A percentile compares a stretch with the other conserved stretches of the same genome.
Conservation (phyloP, 2,329 filamentous ascomycete genomes). For the Diaporthe sp. region DNA sequence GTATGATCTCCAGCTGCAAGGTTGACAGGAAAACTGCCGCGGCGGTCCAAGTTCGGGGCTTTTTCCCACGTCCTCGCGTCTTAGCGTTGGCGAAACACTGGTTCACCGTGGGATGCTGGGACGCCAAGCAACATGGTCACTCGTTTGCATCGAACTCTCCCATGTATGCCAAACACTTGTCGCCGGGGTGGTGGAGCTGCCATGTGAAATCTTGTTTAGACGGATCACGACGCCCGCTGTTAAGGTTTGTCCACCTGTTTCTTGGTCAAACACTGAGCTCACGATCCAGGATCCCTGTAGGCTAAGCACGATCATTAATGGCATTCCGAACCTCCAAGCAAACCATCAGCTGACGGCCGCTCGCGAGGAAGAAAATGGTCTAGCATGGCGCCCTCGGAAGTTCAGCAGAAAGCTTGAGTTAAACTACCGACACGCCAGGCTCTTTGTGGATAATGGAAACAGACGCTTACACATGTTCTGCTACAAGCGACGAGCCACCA, state of each 20-base stretch:
- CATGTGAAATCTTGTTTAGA: neutral
- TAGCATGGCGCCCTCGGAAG: conserved; percentile 3
- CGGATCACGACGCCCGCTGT: conserved; percentile 18
- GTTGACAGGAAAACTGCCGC: neutral
- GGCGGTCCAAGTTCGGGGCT: neutral
- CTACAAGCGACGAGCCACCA: neutral
- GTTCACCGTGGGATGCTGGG: neutral
- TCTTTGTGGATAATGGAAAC: neutral
- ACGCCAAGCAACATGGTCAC: conserved; percentile 1
- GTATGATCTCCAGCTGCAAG: conserved; percentile 2
- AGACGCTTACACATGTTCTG: neutral
- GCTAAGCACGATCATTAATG: neutral
- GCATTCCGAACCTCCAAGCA: neutral
- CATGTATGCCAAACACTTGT: conserved; percentile 13
- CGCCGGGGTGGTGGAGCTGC: conserved; percentile 11
- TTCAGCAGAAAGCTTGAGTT: conserved; percentile 13
- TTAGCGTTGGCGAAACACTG: conserved; percentile 15
- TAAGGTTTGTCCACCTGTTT: conserved; percentile 5
- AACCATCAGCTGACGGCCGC: neutral
- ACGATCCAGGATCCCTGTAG: neutral
- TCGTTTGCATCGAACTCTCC: conserved; percentile 2
- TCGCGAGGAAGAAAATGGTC: neutral
- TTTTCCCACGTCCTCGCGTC: neutral
- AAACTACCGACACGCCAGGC: neutral
- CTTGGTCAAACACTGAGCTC: conserved; percentile 23